Percentiles rank a stretch among this genome's conserved stretches.
These are phyloP conservation scores for Colletotrichum godetiae DNA, from an alignment of 2,329 filamentous ascomycete species.

Conservation along the genomic window DNA sequence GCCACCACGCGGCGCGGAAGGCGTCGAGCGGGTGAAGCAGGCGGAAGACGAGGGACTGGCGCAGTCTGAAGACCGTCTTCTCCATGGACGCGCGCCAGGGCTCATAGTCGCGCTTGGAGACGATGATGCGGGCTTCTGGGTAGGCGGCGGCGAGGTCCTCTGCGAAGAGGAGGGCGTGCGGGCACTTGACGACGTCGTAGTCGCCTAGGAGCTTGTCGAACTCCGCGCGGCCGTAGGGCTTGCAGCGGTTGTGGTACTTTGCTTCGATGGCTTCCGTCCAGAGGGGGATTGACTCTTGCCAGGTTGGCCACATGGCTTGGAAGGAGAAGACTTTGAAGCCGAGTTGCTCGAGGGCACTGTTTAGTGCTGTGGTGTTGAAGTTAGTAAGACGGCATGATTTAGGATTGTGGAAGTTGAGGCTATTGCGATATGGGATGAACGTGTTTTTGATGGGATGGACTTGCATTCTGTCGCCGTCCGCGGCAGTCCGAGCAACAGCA, in stretches of 20 bases:
- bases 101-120: constrained; percentile 4
- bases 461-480: not conserved
- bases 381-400: not conserved
- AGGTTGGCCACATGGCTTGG: constrained; percentile 6
- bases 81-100: not conserved
- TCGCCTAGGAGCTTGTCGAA: constrained; percentile 7
- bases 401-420: not conserved
- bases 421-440: not conserved
- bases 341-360: not conserved
- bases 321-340: constrained; percentile 6
- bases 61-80: not conserved
- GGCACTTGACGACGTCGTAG: constrained; percentile 6
- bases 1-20: constrained; percentile 7
- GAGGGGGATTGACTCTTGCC: not conserved
- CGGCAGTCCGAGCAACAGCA: not conserved
- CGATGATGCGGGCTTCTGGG: not conserved
- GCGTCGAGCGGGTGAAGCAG: not conserved
- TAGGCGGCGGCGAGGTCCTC: constrained; percentile 8
- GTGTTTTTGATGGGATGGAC: not conserved
- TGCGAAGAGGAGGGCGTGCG: constrained; percentile 5
- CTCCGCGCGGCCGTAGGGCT: not conserved
- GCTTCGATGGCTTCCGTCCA: constrained; percentile 10
- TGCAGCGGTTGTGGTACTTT: not conserved
- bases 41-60: not conserved
- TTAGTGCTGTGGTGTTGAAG: not conserved